Percentiles rank a stretch among this genome's conserved stretches.
phyloP scores from a whole-genome alignment of 306 rosid species.

The Corylus heterophylla region DNA sequence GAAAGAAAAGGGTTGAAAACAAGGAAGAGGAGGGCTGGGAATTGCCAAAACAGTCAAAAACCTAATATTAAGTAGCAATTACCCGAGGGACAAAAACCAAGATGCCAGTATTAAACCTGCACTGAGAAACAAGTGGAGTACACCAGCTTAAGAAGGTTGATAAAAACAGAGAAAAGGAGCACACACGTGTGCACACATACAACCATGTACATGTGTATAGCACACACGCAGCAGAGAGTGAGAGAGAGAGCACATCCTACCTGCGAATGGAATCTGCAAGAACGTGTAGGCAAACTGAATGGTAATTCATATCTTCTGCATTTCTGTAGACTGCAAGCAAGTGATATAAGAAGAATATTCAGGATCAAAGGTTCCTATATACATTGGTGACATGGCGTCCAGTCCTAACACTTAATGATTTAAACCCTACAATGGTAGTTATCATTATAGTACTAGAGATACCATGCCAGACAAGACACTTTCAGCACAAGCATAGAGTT shows the following conservation, averaged over 20 bases:
- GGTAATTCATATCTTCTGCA: conserved; percentile 98
- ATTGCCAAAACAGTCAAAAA: not conserved
- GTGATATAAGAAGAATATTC: conserved; percentile 21
- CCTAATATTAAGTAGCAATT: conserved; percentile 29
- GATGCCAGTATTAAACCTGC: conserved; percentile 97
- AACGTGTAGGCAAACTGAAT: conserved; percentile 88
- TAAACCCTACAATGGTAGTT: not conserved
- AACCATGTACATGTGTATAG: not conserved
- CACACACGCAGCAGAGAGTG: no score
- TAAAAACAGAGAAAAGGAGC: conserved; percentile 5
- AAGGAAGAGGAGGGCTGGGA: not conserved
- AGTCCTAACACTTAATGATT: not conserved
- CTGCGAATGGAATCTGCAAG: conserved; percentile 98
- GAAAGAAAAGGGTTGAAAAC: conserved; percentile 22
- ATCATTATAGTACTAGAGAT: not conserved
- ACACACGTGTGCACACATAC: conserved; percentile 14
- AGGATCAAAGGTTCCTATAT: not conserved
- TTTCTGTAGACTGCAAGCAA: conserved; percentile 78
- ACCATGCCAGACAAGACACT: not conserved
- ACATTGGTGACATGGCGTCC: not conserved
- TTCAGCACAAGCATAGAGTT: not conserved
- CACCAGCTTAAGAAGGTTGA: conserved; percentile 40
- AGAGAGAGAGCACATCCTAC: conserved; percentile 43
- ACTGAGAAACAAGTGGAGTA: conserved; percentile 66
- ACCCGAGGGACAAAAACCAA: conserved; percentile 95